Conservation (phyloP, 805 yeast genomes). For the Metschnikowia rubicola region DNA sequence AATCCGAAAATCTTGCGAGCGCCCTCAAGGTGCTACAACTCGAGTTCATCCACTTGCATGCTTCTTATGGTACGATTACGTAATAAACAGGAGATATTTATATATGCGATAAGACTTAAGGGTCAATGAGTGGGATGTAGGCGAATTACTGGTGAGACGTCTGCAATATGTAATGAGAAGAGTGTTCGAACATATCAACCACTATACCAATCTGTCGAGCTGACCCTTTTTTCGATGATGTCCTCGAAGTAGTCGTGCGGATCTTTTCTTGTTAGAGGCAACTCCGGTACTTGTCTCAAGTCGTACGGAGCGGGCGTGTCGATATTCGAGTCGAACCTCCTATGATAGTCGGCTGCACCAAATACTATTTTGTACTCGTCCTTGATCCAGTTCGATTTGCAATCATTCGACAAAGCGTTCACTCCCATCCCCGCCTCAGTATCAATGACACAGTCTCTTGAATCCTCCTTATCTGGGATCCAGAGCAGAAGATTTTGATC, state of each 20-base stretch:
- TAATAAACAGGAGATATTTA: too few relatives aligned
- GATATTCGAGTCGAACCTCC: conserved; percentile 20
- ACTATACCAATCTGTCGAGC: conserved; percentile 10
- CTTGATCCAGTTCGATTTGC: conserved; percentile 15
- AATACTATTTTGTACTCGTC: conserved; percentile 36
- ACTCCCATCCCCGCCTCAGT: conserved; percentile 38
- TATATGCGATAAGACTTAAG: too few relatives aligned
- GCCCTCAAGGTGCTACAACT: too few relatives aligned
- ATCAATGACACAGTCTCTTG: conserved; percentile 19
- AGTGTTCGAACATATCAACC: neutral
- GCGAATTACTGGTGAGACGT: too few relatives aligned
- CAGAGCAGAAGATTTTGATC: conserved; percentile 43
- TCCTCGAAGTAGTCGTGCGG: conserved; percentile 16
- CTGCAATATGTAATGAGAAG: too few relatives aligned
- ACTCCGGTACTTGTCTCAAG: conserved; percentile 23
- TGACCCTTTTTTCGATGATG: conserved; percentile 6
- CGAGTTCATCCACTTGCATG: too few relatives aligned
- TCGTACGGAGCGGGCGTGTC: conserved; percentile 26
- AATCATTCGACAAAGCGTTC: conserved; percentile 20
- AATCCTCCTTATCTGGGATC: conserved; percentile 44
- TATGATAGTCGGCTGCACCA: conserved; percentile 25
- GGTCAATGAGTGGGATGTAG: too few relatives aligned
- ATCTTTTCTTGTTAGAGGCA: conserved; percentile 41
- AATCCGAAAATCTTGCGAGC: too few relatives aligned
- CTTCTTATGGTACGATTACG: too few relatives aligned